Percentiles rank a stretch among this genome's conserved stretches.
Conservation (phyloP, 371 early-diverging fungal genomes). For the Quaeritorhiza haematococci region DNA sequence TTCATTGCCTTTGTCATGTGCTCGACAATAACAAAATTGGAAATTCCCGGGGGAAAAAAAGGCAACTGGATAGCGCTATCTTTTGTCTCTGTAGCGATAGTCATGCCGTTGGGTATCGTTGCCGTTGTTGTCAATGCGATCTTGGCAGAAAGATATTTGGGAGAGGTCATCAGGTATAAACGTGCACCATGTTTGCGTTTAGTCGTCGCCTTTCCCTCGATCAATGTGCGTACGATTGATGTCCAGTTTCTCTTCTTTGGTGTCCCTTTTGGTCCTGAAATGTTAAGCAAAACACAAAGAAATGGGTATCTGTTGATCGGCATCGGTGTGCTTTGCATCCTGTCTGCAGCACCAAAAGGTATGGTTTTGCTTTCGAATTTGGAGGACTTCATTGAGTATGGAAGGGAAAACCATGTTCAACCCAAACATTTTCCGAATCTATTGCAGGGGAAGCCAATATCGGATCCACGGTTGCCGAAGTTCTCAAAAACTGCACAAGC, state of each 20-base stretch:
- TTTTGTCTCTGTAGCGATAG: slow-evolving; percentile 27
- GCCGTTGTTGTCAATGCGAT: slow-evolving; percentile 13
- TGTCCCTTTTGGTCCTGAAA: too few relatives aligned
- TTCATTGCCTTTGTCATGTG: too few relatives aligned
- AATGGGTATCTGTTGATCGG: slow-evolving; percentile 19
- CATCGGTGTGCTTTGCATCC: slow-evolving; percentile 17
- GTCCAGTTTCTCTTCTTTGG: neutral
- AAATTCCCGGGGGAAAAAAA: too few relatives aligned
- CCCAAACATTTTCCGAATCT: neutral
- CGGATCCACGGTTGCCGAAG: slow-evolving; percentile 14
- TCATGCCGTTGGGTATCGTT: slow-evolving; percentile 34
- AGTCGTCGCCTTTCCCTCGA: neutral
- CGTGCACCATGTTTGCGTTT: neutral
- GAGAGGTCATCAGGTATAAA: too few relatives aligned
- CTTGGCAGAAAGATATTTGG: slow-evolving; percentile 11
- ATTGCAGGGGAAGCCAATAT: neutral
- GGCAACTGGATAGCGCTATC: slow-evolving; percentile 32
- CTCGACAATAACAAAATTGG: too few relatives aligned
- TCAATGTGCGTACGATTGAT: neutral
- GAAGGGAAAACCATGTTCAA: too few relatives aligned
- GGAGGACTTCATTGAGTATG: neutral
- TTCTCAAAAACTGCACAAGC: slow-evolving; percentile 10
- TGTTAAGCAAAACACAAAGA: slow-evolving; percentile 12
- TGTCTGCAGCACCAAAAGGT: slow-evolving; percentile 21
- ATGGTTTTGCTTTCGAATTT: neutral